Percentiles rank a stretch among this genome's conserved stretches.
Conservation (phyloP, 345 rosid species). For the Sisymbrium irio region DNA sequence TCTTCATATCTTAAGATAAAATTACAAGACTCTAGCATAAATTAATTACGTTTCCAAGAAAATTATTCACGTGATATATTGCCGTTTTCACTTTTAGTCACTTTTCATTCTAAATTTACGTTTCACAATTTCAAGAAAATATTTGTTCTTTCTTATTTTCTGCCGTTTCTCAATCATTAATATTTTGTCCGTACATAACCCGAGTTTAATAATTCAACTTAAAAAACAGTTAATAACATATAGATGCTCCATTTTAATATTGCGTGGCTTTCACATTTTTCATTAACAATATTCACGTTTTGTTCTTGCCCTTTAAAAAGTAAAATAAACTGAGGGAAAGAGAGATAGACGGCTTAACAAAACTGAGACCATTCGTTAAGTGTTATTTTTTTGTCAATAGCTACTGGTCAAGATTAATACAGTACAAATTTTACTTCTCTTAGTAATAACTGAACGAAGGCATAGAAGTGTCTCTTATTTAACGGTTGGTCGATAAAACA, state of each 20-base stretch:
- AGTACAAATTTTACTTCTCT: not conserved
- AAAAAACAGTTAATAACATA: not conserved
- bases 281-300: not conserved
- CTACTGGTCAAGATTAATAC: not conserved
- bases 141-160: not conserved
- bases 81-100: slow-evolving; percentile 19
- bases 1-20: not conserved
- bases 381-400: not conserved
- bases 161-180: slow-evolving; percentile 25
- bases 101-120: slow-evolving; percentile 16
- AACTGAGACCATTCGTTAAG: not conserved
- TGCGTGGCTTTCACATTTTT: not conserved
- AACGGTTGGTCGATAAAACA: not conserved
- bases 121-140: slow-evolving; percentile 3
- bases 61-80: slow-evolving; percentile 25
- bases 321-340: slow-evolving; percentile 10
- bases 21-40: not conserved
- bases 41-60: slow-evolving; percentile 24
- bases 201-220: not conserved
- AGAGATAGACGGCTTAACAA: slow-evolving; percentile 19
- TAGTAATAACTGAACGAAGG: not conserved
- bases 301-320: slow-evolving; percentile 17
- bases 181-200: slow-evolving; percentile 6
- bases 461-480: not conserved
- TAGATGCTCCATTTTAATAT: not conserved